These are phyloP conservation scores for Pichia sp. DNA, from an alignment of 1,139 yeast genomes.

Conservation along the genomic window DNA sequence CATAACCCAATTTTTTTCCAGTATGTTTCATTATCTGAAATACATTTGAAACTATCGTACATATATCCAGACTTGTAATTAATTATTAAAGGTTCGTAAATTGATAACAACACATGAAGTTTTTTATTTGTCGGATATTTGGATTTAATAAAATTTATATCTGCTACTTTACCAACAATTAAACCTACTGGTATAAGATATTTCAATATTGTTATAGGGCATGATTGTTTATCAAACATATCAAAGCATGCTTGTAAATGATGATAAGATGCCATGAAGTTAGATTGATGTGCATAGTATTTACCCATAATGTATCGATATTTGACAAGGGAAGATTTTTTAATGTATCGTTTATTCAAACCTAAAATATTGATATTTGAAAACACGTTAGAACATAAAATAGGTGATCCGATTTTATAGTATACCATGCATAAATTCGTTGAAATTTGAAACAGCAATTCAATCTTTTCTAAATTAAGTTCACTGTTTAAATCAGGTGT, in stretches of 20 bases:
- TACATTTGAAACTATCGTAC: conserved; percentile 30
- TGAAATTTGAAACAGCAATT: conserved; percentile 51
- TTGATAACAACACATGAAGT: too few relatives aligned
- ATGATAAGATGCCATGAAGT: conserved; percentile 46
- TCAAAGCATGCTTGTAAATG: conserved; percentile 61
- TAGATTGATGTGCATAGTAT: conserved; percentile 56
- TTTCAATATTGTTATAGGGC: conserved; percentile 37
- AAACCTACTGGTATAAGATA: conserved; percentile 54
- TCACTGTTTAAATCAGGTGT: conserved; percentile 42
- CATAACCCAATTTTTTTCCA: conserved; percentile 37
- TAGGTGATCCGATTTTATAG: conserved; percentile 56
- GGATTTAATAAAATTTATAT: conserved; percentile 23
- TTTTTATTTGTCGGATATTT: too few relatives aligned
- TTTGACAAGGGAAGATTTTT: conserved; percentile 51
- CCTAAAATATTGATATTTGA: conserved; percentile 63
- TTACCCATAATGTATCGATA: conserved; percentile 65
- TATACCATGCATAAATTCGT: conserved; percentile 56
- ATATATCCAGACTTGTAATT: conserved; percentile 40
- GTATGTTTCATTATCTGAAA: conserved; percentile 34
- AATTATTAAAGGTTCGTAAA: conserved; percentile 29
- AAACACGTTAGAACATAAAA: conserved; percentile 68
- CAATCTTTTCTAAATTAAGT: conserved; percentile 38
- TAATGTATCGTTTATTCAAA: conserved; percentile 40
- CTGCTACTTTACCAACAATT: conserved; percentile 47
- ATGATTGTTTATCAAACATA: conserved; percentile 29